Evolutionary conservation across 108 stramenopile species (phyloP), one percentile per base, ranked within the genome.

Genomic region (Cylindrotheca closterium): DNA sequence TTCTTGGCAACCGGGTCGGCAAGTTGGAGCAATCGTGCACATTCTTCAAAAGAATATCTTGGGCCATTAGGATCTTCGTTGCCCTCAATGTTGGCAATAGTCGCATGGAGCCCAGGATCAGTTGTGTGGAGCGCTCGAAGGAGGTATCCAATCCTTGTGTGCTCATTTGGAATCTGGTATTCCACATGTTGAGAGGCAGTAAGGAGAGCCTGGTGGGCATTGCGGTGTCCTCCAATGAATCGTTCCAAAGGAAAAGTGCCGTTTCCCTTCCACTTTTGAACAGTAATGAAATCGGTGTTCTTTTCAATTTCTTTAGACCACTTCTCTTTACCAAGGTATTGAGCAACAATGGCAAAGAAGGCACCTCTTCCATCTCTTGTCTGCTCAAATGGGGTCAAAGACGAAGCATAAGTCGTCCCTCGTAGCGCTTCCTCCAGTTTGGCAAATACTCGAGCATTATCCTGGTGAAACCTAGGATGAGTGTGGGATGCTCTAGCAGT

Each of bases 261-360:
- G n/a, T n/a, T 60, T 4, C 71, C 64, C 18, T 48, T 48, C 63
- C 71, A 72, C 30, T 65, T 57, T 12, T 5, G 27, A 22, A 46
- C 58, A 17, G 47, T 33, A 47, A 72, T n/a, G 0, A 63, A 30
- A 15, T 46, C 37, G 10, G 51, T 42, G 17, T 34, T 15, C 21
- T 30, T 22, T 42, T 52, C 54, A 27, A 55, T n/a, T 18, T 29
- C 23, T 25, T 33, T 46, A 18, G 54, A 23, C 73, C 73, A 74
- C 31, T 68, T 62, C 19, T 74, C 73, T 47, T 62, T 28, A 23
- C 73, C 73, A 28, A 67, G 67, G 55, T 68, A 46, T 23, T 68
- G 67, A 1, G 25, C n/a, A 15, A 31, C 30, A 4, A 68, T 31
- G 8, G 73, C 73, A 18, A 74, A 28, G 22, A 18, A 68, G 15